A percentile compares a stretch with the other conserved stretches of the same genome.
Evolutionary conservation across 1,139 yeast genomes (phyloP).

Genomic region (Torulaspora globosa): DNA sequence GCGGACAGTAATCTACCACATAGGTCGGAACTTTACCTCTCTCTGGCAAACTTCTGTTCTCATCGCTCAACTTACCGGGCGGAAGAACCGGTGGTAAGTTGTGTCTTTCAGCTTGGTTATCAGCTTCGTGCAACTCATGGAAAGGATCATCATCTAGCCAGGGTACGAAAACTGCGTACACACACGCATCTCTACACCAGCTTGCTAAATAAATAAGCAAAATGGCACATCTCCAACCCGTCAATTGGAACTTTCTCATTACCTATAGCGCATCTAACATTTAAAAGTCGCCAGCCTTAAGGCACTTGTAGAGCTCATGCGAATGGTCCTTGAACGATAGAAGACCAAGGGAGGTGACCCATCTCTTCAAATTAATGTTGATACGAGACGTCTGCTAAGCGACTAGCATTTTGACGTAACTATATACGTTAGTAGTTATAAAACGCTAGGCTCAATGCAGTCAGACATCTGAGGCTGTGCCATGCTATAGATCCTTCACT

Average conservation of each 20-base stretch:
- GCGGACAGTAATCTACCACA: conserved; percentile 68
- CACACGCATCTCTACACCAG: not conserved
- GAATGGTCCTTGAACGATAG: no score
- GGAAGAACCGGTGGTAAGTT: conserved; percentile 25
- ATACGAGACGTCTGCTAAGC: not conserved
- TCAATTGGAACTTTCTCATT: not conserved
- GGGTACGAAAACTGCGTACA: conserved; percentile 17
- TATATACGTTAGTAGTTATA: conserved; percentile 1
- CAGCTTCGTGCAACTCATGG: conserved; percentile 9
- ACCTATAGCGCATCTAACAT: not conserved
- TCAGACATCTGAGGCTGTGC: not conserved
- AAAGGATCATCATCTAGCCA: conserved; percentile 29
- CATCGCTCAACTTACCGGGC: conserved; percentile 27
- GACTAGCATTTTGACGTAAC: not conserved
- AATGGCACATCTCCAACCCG: not conserved
- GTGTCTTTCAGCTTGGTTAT: conserved; percentile 6
- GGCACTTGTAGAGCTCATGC: not conserved
- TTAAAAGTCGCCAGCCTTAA: not conserved
- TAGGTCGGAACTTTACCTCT: conserved; percentile 65
- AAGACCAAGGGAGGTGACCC: not conserved
- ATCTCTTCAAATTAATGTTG: not conserved
- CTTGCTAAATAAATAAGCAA: not conserved
- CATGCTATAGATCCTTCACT: conserved; percentile 1
- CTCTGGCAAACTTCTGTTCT: conserved; percentile 24
- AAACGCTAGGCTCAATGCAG: not conserved